Base-by-base conservation (phyloP, 148 eudicot genomes). In the Chenopodium formosanum region DNA sequence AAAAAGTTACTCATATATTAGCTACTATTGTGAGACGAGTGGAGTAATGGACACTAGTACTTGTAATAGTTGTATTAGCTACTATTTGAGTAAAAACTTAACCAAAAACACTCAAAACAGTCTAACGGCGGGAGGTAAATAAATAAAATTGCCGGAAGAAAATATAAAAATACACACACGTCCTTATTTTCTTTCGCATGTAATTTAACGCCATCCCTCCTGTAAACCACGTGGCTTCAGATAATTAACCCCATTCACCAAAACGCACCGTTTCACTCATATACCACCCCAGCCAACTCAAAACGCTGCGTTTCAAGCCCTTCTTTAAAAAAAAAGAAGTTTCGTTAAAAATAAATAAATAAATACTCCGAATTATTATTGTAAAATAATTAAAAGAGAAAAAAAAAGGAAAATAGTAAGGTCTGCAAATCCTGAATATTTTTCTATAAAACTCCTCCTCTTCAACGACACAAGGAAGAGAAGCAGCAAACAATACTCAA, bases 401-500 rank as follows among this genome's bases (percentile, higher is more conserved):
- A 20, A 7, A 20, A 72, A 72, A n/a, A 2, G 0, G 3, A 22
- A 72, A 9, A 44, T 3, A 44, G 1, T 32, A 4, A 46, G 60
- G 17, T 34, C 46, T 64, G 77, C 77, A 72, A 44, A 60, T 80
- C 77, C 62, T 3, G 63, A 60, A 62, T 32, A 70, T 60, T 64
- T 25, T 31, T 23, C 65, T 79, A 70, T 79, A 79, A 76, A 79
- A 58, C 37, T 80, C 82, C 37, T 80, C 82, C 82, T 32, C 67
- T 58, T 78, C 84, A 78, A 83, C 72, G 44, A 83, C 68, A 74
- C 77, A 72, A 82, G 52, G 37, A 40, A 70, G 75, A 58, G 76
- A 73, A 72, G 64, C 80, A 84, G 56, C 66, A 76, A 76, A 66
- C 44, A 50, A 65, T 78, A 84, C 83, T 84, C 86, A 80, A 84